Percentiles rank a stretch among this genome's conserved stretches.
These are phyloP conservation scores for Pseudocercospora crystallina DNA, from an alignment of 2,329 filamentous ascomycete species.

Conservation along the genomic window DNA sequence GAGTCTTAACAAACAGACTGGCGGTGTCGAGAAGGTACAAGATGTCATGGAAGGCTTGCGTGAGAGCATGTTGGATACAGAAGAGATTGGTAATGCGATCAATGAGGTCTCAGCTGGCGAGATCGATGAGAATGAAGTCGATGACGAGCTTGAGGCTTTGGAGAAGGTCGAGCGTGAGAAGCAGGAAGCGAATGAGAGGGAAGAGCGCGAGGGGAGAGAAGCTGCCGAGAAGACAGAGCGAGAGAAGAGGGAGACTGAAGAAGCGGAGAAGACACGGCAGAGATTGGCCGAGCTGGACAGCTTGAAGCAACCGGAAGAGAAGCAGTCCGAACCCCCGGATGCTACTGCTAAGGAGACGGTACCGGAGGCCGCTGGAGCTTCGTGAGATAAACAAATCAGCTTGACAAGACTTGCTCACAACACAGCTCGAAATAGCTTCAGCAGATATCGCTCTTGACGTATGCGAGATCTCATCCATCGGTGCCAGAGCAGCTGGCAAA, in stretches of 20 bases:
- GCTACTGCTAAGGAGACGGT: too few species aligned
- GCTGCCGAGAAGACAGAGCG: conserved; percentile 36
- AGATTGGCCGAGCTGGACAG: conserved; percentile 36
- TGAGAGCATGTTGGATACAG: conserved; percentile 75
- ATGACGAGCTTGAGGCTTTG: conserved; percentile 80
- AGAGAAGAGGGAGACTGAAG: conserved; percentile 57
- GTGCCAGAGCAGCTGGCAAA: too few species aligned
- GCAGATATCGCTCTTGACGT: too few species aligned
- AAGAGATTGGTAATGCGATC: conserved; percentile 78
- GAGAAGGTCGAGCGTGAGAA: conserved; percentile 53
- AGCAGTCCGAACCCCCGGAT: background rate
- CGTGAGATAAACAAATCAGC: too few species aligned
- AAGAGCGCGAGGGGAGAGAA: conserved; percentile 55
- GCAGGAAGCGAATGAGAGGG: conserved; percentile 69
- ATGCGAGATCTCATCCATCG: too few species aligned
- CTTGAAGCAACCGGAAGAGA: conserved; percentile 2
- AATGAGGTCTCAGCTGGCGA: conserved; percentile 54
- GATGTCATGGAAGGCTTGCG: conserved; percentile 71
- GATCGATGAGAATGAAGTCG: conserved; percentile 80
- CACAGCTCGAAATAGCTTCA: too few species aligned
- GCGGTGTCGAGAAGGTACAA: conserved; percentile 73
- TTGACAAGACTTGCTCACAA: too few species aligned
- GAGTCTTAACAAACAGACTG: conserved; percentile 72
- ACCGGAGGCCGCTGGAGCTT: too few species aligned
- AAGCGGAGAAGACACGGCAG: conserved; percentile 43